Base-by-base conservation (phyloP, 225 moss, liverwort and hornwort species). In the Ulota crispa region DNA sequence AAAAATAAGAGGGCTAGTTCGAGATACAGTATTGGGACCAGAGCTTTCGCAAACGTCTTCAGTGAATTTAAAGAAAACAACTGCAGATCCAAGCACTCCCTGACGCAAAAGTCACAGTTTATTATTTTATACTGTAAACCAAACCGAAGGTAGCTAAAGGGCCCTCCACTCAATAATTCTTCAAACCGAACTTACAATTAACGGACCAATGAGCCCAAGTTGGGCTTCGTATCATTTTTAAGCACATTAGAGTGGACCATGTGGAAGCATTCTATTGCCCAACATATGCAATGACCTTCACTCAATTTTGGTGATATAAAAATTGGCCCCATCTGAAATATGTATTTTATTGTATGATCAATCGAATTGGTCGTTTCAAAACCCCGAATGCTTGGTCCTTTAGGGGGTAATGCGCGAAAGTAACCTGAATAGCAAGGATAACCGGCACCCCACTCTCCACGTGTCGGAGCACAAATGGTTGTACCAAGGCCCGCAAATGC, bases 391-490 rank as follows among this genome's bases (percentile, higher is more conserved):
- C 60, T 60, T 14, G 5, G 13, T 26, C 4, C 47, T 34, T 34
- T 14, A 9, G 65, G 18, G 57, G 52, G 50, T n/a, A 18, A 80
- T 45, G n/a, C 47, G 54, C 27, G 50, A 61, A 41, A 77, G 59
- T 30, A 64, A 96, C 95, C 96, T 96, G 96, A 74, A 95, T 78
- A 62, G 87, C 78, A 80, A 98, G 80, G 45, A 98, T 75, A 83
- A 92, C 85, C 26, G 89, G 83, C 60, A 92, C 92, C 72, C 88
- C 93, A 14, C 81, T 83, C 78, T 92, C 80, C 60, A 98, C 97
- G 82, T 84, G 91, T 56, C 89, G 89, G 39, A 87, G 43, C 39
- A 98, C 97, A 66, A 86, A 89, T 21, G 97, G 94, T 84, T 92
- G 95, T 21, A 93, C 19, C 83, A 86, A 66, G 39, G 90, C 87